Evolutionary conservation across 225 moss, liverwort and hornwort species (phyloP).

Genomic region (Sphagnum contortum): DNA sequence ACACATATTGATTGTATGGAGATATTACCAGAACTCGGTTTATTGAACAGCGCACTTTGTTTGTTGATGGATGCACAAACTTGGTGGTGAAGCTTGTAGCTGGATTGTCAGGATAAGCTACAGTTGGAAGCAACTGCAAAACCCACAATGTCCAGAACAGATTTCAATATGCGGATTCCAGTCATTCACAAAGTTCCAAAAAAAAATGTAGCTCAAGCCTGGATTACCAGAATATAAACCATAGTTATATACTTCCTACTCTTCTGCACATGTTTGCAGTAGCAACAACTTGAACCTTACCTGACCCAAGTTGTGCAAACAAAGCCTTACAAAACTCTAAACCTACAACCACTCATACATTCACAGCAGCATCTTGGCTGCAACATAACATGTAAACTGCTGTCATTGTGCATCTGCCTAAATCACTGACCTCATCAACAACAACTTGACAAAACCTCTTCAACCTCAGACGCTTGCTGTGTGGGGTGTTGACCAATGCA

Average conservation of each 20-base stretch:
- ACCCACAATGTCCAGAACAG: background rate
- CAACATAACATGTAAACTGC: too few relatives aligned
- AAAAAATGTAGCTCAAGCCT: background rate
- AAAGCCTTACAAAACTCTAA: conserved; percentile 3
- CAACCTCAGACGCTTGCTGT: too few relatives aligned
- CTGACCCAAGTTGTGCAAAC: background rate
- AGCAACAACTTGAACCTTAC: background rate
- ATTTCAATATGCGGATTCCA: background rate
- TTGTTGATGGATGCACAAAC: conserved; percentile 98
- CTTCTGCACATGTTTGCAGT: background rate
- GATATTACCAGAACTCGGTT: conserved; percentile 80
- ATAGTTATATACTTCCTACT: background rate
- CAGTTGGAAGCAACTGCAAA: conserved; percentile 75
- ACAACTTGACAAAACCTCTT: too few relatives aligned
- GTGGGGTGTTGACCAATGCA: too few relatives aligned
- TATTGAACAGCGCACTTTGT: conserved; percentile 99
- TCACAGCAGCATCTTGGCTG: too few relatives aligned
- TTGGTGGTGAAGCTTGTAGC: conserved; percentile 99
- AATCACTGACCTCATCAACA: too few relatives aligned
- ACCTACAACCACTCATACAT: background rate
- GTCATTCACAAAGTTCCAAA: background rate
- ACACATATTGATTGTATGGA: too few relatives aligned
- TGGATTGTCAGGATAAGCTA: conserved; percentile 83
- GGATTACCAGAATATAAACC: background rate
- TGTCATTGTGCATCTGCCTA: too few relatives aligned